Evolutionary conservation across 2,329 filamentous ascomycete species (phyloP).

Genomic region (Hypoxylon sp.): DNA sequence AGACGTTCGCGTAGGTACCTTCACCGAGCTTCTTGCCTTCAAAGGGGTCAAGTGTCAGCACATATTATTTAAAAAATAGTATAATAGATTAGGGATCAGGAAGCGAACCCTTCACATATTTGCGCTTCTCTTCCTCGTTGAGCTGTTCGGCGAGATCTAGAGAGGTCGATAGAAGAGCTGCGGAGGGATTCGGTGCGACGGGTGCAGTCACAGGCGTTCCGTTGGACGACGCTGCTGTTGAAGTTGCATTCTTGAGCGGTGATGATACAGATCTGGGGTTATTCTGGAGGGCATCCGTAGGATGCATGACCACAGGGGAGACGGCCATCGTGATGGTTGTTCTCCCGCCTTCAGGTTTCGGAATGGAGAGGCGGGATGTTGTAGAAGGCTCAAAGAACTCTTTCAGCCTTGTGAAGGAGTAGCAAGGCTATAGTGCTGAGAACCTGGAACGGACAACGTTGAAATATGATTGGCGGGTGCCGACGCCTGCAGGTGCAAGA

Average conservation of each 20-base stretch:
- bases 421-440: slow-evolving; percentile 26
- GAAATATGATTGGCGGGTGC: slow-evolving; percentile 25
- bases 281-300: slow-evolving; percentile 50
- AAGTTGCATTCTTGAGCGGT: slow-evolving; percentile 61
- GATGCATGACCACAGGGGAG: slow-evolving; percentile 52
- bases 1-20: slow-evolving; percentile 97
- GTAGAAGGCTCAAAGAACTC: slow-evolving; percentile 23
- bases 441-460: neutral
- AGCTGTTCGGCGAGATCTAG: slow-evolving; percentile 82
- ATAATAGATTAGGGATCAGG: neutral
- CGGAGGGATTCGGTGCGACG: slow-evolving; percentile 50
- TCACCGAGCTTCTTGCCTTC: slow-evolving; percentile 91
- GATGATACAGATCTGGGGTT: slow-evolving; percentile 58
- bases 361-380: slow-evolving; percentile 15
- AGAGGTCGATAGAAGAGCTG: slow-evolving; percentile 51
- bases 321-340: slow-evolving; percentile 51
- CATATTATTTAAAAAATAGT: slow-evolving; percentile 1
- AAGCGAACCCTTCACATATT: slow-evolving; percentile 85
- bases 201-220: slow-evolving; percentile 60
- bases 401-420: slow-evolving; percentile 34
- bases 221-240: slow-evolving; percentile 61
- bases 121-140: slow-evolving; percentile 85
- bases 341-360: slow-evolving; percentile 2
- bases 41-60: slow-evolving; percentile 29
- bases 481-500: neutral